phyloP scores from a whole-genome alignment of 306 rosid genomes.

The Begonia fuchsioides region DNA sequence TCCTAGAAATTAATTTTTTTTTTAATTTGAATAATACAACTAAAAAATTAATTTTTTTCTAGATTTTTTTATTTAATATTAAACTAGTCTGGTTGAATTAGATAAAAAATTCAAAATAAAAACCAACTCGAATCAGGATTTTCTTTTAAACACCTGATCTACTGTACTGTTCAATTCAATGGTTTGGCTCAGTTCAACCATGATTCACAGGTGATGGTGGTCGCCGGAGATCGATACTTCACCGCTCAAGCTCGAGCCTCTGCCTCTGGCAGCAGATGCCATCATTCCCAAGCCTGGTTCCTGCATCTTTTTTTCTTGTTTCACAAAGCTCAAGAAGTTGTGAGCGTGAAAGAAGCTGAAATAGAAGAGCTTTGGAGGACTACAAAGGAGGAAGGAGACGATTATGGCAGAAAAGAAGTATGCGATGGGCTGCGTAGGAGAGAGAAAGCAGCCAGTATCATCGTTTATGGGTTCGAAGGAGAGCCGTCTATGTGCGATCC shows the following conservation, averaged over 20 bases:
- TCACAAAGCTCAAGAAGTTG: neutral
- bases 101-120: too few species aligned
- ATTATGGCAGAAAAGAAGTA: conserved; percentile 3
- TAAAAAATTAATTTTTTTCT: too few species aligned
- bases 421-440: too few species aligned
- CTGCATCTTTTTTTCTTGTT: conserved; percentile 32
- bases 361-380: neutral
- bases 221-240: conserved; percentile 18
- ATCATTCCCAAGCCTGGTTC: conserved; percentile 68
- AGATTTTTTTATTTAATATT: too few species aligned
- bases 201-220: conserved; percentile 31
- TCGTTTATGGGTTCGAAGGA: conserved; percentile 12
- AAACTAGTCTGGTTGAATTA: too few species aligned
- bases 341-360: neutral
- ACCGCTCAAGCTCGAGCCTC: conserved; percentile 13
- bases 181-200: too few species aligned
- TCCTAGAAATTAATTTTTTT: too few species aligned
- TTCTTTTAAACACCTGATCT: too few species aligned
- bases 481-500: conserved; percentile 55
- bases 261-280: conserved; percentile 14
- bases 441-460: conserved; percentile 11
- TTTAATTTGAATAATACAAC: too few species aligned
- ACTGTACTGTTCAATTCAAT: too few species aligned
- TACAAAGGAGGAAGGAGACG: neutral
- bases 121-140: too few species aligned